Base-by-base conservation (phyloP, 108 stramenopile genomes). In the Cylindrotheca closterium region DNA sequence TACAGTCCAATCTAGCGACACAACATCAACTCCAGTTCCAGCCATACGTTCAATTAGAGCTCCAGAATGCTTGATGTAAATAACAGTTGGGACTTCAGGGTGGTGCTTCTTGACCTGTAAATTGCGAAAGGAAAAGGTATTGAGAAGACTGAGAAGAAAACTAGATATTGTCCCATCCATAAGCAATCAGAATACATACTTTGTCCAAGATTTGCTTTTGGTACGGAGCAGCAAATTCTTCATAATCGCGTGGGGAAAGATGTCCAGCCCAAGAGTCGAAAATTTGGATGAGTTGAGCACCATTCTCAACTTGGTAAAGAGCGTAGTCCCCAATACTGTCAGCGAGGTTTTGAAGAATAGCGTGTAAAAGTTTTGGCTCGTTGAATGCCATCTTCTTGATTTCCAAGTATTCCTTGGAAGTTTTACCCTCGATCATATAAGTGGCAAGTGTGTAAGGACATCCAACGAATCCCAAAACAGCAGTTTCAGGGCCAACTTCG, bases 231-330 rank as follows among this genome's bases (percentile, higher is more conserved):
- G 96, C 95, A 78, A 97, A 98, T 37, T 86, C 82, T 64, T 96
- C 88, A 74, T 97, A 99, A 76, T 96, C 92, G 10, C 83, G 77
- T 8, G 96, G 85, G 59, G 85, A 79, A 60, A 99, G 83, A 58
- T 98, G 96, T 58, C 97, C 97, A 21, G 98, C 99, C 96, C 96
- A 98, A 22, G 90, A 92, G 72, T 99, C 99, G 68, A 99, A 99
- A 32, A 99, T 95, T 78, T 99, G 98, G 69, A 99, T 96, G 34
- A 98, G 74, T 67, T 97, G 96, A 28, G 98, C 99, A 31, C 99
- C 99, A 66, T 88, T 88, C 33, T 96, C 95, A 61, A 98, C 92
- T 68, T 99, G 97, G 69, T 79, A 97, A 49, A 88, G 73, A 3
- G 98, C 96, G 74, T 98, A 98, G 55, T 96, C 92, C 51, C 82